Conservation (phyloP, 192 early-diverging fungal genomes). For the Pilaira anomala region DNA sequence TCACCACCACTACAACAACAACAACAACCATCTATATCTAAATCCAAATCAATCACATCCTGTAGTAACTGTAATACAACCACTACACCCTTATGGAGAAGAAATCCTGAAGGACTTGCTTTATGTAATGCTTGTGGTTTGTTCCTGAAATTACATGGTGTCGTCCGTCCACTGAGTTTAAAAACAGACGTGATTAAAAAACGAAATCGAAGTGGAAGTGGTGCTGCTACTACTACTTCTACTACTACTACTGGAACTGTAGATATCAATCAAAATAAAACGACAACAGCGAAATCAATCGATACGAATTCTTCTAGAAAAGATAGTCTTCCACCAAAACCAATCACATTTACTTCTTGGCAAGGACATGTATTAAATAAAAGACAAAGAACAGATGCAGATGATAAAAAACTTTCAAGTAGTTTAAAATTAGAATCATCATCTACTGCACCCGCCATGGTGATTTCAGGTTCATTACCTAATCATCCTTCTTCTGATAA, state of each 20-base stretch:
- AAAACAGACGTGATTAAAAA: slow-evolving; percentile 83
- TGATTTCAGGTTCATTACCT: slow-evolving; percentile 12
- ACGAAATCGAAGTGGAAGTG: slow-evolving; percentile 58
- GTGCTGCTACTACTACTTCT: neutral
- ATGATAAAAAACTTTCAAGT: no score
- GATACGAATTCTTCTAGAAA: no score
- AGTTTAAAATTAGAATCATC: neutral
- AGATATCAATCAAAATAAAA: neutral
- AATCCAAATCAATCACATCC: neutral
- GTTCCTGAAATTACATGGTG: slow-evolving; percentile 88
- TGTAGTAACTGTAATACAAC: slow-evolving; percentile 73
- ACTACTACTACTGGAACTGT: neutral
- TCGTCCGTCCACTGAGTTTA: slow-evolving; percentile 73
- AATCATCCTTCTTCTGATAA: neutral
- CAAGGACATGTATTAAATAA: slow-evolving; percentile 3
- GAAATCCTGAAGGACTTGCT: slow-evolving; percentile 73
- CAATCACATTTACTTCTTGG: slow-evolving; percentile 12
- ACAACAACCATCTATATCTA: neutral
- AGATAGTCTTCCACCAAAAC: no score
- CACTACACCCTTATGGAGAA: slow-evolving; percentile 86
- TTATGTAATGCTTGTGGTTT: slow-evolving; percentile 96
- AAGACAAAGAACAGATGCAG: neutral
- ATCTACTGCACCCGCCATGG: slow-evolving; percentile 1
- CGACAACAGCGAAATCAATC: no score
- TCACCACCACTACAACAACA: neutral